Evolutionary conservation across 805 yeast species (phyloP).

Genomic region (Clavispora asparagi): DNA sequence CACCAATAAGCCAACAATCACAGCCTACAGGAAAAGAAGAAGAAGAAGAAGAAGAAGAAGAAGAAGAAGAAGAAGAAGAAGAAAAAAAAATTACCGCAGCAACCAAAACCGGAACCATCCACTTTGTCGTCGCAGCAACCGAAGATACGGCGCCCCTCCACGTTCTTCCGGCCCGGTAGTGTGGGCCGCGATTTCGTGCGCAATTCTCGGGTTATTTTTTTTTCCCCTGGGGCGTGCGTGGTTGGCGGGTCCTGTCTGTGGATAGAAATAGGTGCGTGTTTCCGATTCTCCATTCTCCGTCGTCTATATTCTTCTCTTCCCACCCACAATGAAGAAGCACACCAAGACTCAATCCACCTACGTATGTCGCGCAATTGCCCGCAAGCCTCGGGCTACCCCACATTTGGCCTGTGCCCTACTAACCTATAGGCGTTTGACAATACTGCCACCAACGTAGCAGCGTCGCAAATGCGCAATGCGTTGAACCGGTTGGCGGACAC

Average conservation of each 20-base stretch:
- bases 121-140: too few species aligned
- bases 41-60: too few species aligned
- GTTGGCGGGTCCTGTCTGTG: not conserved
- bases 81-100: too few species aligned
- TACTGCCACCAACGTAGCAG: constrained; percentile 91
- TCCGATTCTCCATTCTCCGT: not conserved
- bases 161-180: too few species aligned
- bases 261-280: not conserved
- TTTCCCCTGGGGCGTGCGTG: not conserved
- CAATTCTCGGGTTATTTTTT: not conserved
- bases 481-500: constrained; percentile 85
- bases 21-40: too few species aligned
- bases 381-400: not conserved
- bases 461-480: constrained; percentile 96
- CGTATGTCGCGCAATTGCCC: constrained; percentile 33
- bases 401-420: constrained; percentile 7
- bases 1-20: too few species aligned
- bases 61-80: too few species aligned
- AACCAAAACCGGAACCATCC: too few species aligned
- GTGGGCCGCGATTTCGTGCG: not conserved
- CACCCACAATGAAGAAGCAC: constrained; percentile 44
- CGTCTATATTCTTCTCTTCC: not conserved
- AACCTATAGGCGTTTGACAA: constrained; percentile 76
- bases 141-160: too few species aligned
- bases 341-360: constrained; percentile 67